A percentile compares a stretch with the other conserved stretches of the same genome.
phyloP scores from a whole-genome alignment of 257 asterid genomes.

The Rhazya stricta region DNA sequence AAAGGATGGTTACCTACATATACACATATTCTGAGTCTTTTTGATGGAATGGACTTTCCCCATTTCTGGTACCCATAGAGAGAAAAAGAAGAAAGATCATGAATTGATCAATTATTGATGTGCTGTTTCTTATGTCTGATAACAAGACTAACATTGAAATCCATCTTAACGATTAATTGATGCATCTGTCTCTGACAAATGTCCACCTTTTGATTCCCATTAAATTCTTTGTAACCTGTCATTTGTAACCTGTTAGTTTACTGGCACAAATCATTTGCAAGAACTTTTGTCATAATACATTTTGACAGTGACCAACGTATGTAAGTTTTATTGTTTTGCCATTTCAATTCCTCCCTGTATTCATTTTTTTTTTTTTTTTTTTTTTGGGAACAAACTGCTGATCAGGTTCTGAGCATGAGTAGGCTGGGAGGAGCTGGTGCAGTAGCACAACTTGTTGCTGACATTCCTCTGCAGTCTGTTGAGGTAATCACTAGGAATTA shows the following conservation, averaged over 20 bases:
- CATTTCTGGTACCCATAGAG: neutral
- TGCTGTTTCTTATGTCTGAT: neutral
- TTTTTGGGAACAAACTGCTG: constrained; percentile 14
- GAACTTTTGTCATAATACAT: neutral
- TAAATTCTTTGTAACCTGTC: neutral
- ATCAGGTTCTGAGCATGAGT: constrained; percentile 83
- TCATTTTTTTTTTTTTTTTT: constrained; percentile 2
- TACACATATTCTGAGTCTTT: neutral
- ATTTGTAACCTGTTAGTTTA: neutral
- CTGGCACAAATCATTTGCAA: neutral
- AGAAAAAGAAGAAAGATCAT: neutral
- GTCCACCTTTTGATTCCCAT: neutral
- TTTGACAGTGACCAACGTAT: neutral
- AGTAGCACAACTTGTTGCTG: constrained; percentile 81
- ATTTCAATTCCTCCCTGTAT: neutral
- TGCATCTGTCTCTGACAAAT: neutral
- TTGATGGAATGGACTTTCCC: neutral
- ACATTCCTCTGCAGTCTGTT: constrained; percentile 60
- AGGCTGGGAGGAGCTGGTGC: constrained; percentile 92
- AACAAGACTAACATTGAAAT: neutral
- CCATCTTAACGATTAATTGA: neutral
- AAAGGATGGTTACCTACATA: neutral
- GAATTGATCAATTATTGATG: neutral
- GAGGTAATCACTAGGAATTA: constrained; percentile 45
- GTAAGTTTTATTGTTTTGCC: too few relatives aligned